These are phyloP conservation scores for Aspergillus hancockii DNA, from an alignment of 495 filamentous ascomycete genomes.

Conservation along the genomic window DNA sequence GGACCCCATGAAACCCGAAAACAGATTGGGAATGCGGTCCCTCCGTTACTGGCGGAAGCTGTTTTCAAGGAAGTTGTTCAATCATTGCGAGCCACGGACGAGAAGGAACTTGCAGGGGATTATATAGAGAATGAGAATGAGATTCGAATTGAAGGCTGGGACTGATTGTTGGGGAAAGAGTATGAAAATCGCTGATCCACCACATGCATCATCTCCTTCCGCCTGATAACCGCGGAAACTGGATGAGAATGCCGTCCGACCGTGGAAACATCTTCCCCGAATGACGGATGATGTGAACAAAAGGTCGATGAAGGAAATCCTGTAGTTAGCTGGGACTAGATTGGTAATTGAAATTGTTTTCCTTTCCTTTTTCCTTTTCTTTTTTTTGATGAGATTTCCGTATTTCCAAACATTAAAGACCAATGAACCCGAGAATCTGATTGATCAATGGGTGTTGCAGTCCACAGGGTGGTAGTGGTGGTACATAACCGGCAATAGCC, in stretches of 20 bases:
- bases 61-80: conserved; percentile 59
- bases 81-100: conserved; percentile 60
- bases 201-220: neutral
- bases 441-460: neutral
- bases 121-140: neutral
- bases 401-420: neutral
- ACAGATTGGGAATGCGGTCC: conserved; percentile 89
- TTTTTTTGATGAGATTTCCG: neutral
- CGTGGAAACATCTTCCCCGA: neutral
- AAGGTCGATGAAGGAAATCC: neutral
- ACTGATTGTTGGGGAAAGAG: neutral
- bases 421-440: neutral
- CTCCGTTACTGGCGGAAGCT: conserved; percentile 60
- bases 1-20: conserved; percentile 45
- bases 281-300: neutral
- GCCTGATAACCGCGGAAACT: conserved; percentile 2
- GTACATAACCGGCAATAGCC: conserved; percentile 20
- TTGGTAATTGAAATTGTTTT: too few relatives aligned
- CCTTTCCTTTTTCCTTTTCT: too few relatives aligned
- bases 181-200: neutral
- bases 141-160: neutral
- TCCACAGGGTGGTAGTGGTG: neutral
- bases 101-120: conserved; percentile 21
- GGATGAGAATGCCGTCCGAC: neutral
- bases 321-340: too few relatives aligned